These are phyloP conservation scores for Bondarzewia mesenterica DNA, from an alignment of 1,284 basidiomycete species.

Conservation along the genomic window DNA sequence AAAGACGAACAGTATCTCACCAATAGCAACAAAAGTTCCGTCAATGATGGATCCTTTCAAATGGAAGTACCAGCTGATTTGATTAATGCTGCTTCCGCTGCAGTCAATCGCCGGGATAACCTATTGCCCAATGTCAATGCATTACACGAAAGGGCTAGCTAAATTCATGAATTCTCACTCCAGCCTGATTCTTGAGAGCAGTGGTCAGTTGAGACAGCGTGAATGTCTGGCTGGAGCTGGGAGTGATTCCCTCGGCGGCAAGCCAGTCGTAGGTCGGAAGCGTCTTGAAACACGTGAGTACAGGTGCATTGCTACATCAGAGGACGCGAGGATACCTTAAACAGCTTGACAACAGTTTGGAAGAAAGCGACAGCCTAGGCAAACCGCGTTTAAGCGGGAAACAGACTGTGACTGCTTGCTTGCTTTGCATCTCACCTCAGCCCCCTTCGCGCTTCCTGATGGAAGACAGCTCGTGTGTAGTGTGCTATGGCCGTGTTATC, in stretches of 20 bases:
- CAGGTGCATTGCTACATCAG: too few relatives aligned
- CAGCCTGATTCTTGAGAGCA: slow-evolving; percentile 47
- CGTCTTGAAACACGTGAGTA: too few relatives aligned
- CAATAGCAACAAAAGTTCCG: slow-evolving; percentile 51
- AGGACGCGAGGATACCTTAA: too few relatives aligned
- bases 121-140: slow-evolving; percentile 6
- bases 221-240: slow-evolving; percentile 48
- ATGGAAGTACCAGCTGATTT: slow-evolving; percentile 63
- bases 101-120: slow-evolving; percentile 56
- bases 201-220: slow-evolving; percentile 46
- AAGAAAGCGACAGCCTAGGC: slow-evolving; percentile 66
- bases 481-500: slow-evolving; percentile 33
- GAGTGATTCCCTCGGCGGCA: slow-evolving; percentile 61
- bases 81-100: slow-evolving; percentile 34
- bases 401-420: not conserved
- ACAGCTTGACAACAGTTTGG: slow-evolving; percentile 53
- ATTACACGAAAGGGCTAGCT: too few relatives aligned
- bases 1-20: slow-evolving; percentile 26
- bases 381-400: not conserved
- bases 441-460: slow-evolving; percentile 44
- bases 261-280: slow-evolving; percentile 73
- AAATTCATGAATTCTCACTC: slow-evolving; percentile 25
- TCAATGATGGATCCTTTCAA: slow-evolving; percentile 59
- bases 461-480: slow-evolving; percentile 53
- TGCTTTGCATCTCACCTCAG: slow-evolving; percentile 35